Percentiles rank a stretch among this genome's conserved stretches.
These are phyloP conservation scores for Camellia japonica DNA, from an alignment of 148 eudicot genomes.

Conservation along the genomic window DNA sequence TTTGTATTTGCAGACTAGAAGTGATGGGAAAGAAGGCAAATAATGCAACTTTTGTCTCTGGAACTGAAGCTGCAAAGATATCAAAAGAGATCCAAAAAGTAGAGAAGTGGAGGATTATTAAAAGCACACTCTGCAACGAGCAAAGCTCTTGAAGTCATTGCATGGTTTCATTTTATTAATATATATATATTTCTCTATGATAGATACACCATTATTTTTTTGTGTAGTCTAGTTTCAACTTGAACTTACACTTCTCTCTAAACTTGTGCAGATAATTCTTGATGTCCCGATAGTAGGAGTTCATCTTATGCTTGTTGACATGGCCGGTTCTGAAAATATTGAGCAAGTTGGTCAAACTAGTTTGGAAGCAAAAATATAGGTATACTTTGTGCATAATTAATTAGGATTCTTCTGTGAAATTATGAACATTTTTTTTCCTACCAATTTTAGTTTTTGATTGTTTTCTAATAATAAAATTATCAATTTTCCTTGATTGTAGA, in stretches of 20 bases:
- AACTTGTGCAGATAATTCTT: conserved; percentile 61
- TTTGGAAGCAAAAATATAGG: conserved; percentile 95
- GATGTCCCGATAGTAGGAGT: conserved; percentile 98
- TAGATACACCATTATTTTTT: too few relatives aligned
- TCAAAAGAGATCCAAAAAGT: too few relatives aligned
- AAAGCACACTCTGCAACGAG: too few relatives aligned
- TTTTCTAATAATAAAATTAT: not conserved
- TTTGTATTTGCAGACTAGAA: too few relatives aligned
- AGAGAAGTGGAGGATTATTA: too few relatives aligned
- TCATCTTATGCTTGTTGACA: conserved; percentile 92
- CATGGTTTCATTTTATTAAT: too few relatives aligned
- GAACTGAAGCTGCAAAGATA: too few relatives aligned
- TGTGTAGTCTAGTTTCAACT: not conserved
- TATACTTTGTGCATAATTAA: conserved; percentile 2
- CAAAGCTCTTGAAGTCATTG: too few relatives aligned
- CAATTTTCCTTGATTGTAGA: conserved; percentile 6
- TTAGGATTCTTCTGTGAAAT: not conserved
- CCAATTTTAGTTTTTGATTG: not conserved
- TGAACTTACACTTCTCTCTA: not conserved
- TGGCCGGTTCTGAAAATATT: conserved; percentile 98
- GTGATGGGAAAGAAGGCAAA: too few relatives aligned
- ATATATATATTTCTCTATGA: too few relatives aligned
- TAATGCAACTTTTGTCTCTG: too few relatives aligned
- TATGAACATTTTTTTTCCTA: not conserved
- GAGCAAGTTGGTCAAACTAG: conserved; percentile 97